Evolutionary conservation across 2,329 filamentous ascomycete species (phyloP).

Genomic region (Stachybotrys echinatus): DNA sequence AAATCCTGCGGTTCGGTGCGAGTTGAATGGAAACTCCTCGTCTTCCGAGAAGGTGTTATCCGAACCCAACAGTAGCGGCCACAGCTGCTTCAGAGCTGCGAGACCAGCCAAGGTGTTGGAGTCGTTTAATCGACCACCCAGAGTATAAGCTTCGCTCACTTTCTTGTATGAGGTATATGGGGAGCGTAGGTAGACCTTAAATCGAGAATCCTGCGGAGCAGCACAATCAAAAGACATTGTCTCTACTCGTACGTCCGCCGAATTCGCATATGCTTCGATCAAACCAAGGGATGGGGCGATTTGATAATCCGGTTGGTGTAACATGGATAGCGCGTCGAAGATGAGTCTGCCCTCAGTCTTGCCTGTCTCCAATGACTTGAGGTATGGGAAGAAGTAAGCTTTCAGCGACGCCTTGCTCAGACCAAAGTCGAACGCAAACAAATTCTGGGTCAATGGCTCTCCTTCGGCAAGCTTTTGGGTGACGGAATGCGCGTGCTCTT

Average conservation of each 20-base stretch:
- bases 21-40: neutral
- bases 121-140: neutral
- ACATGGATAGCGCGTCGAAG: neutral
- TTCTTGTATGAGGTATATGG: neutral
- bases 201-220: neutral
- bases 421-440: neutral
- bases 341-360: neutral
- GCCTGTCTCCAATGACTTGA: neutral
- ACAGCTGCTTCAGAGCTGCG: neutral
- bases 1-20: neutral
- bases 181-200: neutral
- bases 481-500: neutral
- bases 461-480: neutral
- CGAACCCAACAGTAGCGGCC: neutral
- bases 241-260: neutral
- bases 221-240: neutral
- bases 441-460: neutral
- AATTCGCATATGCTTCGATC: neutral
- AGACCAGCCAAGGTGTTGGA: neutral
- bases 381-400: neutral
- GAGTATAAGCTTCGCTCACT: neutral
- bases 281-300: neutral
- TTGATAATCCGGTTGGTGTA: neutral
- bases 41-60: neutral
- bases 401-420: neutral